Evolutionary conservation across 108 stramenopile species (phyloP).

Genomic region (Licmophora abbreviata): DNA sequence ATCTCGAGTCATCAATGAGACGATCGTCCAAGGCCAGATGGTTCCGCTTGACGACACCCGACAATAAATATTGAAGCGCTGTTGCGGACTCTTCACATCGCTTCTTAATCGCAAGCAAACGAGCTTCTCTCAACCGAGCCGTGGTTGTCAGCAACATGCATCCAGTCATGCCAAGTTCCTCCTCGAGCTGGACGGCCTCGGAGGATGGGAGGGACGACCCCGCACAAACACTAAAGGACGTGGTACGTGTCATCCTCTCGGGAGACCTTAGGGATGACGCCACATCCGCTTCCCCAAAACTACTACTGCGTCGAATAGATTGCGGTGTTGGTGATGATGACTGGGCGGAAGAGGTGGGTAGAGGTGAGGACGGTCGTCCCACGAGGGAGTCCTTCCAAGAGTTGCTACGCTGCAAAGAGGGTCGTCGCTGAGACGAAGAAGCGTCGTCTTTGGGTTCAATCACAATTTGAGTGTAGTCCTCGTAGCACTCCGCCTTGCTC

Average conservation of each 20-base stretch:
- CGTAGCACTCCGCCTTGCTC: slow-evolving; percentile 33
- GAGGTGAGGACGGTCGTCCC: no score
- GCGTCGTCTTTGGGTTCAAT: slow-evolving; percentile 18
- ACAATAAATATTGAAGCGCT: slow-evolving; percentile 59
- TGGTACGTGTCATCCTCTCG: background rate
- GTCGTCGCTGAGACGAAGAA: background rate
- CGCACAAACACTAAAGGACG: background rate
- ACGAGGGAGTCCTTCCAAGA: background rate
- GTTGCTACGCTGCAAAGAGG: background rate
- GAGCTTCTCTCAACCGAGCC: slow-evolving; percentile 49
- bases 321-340: background rate
- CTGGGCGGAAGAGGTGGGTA: background rate
- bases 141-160: slow-evolving; percentile 56
- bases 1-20: slow-evolving; percentile 57
- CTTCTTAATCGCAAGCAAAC: slow-evolving; percentile 28
- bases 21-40: slow-evolving; percentile 81
- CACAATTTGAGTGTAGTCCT: slow-evolving; percentile 56
- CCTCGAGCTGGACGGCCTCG: background rate
- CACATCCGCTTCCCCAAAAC: background rate
- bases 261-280: no score
- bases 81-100: slow-evolving; percentile 22
- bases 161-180: slow-evolving; percentile 54
- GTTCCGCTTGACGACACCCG: slow-evolving; percentile 84
- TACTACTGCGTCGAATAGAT: background rate
- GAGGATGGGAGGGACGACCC: background rate